These are phyloP conservation scores for Apophysomyces sp. DNA, from an alignment of 371 early-diverging fungal genomes.

Conservation along the genomic window DNA sequence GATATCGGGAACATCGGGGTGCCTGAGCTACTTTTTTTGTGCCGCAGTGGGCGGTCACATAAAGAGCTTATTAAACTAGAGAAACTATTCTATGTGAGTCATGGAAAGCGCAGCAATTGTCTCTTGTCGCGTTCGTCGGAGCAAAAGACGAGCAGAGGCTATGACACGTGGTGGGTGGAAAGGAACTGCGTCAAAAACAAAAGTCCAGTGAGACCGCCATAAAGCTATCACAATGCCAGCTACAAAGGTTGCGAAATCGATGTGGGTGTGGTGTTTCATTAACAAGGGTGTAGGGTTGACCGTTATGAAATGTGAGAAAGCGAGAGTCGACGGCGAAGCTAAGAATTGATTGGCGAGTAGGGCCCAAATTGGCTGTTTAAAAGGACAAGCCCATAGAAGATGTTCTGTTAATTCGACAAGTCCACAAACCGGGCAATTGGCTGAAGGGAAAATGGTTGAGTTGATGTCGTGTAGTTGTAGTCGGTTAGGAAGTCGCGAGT, in stretches of 20 bases:
- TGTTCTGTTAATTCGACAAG: neutral
- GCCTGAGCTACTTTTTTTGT: no score
- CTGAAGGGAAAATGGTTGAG: neutral
- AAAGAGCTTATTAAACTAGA: no score
- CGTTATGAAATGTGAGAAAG: neutral
- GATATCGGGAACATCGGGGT: no score
- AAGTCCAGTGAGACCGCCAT: neutral
- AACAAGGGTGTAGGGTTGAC: neutral
- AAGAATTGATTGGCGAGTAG: neutral
- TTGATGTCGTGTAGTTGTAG: neutral
- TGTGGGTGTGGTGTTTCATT: neutral
- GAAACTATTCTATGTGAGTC: no score
- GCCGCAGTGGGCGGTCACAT: no score
- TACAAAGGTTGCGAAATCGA: neutral
- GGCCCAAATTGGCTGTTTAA: neutral
- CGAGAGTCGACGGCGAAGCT: neutral
- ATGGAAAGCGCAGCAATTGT: no score
- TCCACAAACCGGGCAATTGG: neutral
- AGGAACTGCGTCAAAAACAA: neutral
- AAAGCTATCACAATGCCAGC: neutral
- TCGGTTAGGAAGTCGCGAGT: neutral
- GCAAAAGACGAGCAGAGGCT: neutral
- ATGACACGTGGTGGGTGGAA: neutral
- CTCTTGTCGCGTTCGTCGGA: neutral
- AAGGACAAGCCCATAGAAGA: neutral